Evolutionary conservation across 1,139 yeast species (phyloP).

Genomic region (Pneumocystis oryctolagi): DNA sequence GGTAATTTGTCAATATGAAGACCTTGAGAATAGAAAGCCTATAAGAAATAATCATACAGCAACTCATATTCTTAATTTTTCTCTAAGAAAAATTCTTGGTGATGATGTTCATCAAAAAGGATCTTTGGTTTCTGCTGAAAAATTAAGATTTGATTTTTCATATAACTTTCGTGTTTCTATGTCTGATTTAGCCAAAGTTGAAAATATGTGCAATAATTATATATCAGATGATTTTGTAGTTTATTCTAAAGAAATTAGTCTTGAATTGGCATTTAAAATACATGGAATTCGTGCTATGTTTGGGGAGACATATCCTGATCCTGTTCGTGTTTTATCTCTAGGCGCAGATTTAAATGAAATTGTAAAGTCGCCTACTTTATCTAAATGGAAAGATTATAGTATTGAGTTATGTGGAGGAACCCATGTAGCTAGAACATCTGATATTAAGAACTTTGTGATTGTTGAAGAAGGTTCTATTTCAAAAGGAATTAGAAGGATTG

Average conservation of each 20-base stretch:
- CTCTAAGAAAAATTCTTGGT: constrained; percentile 73
- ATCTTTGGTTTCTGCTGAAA: constrained; percentile 88
- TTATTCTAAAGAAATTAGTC: constrained; percentile 66
- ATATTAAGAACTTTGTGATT: constrained; percentile 76
- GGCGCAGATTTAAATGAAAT: constrained; percentile 82
- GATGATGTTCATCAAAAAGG: constrained; percentile 90
- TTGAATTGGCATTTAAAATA: constrained; percentile 57
- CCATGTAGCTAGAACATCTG: constrained; percentile 83
- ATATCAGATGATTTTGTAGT: constrained; percentile 60
- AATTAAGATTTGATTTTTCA: constrained; percentile 87
- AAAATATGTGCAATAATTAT: constrained; percentile 53
- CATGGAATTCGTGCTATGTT: constrained; percentile 90
- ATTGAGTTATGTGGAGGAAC: constrained; percentile 99
- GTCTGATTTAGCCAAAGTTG: constrained; percentile 60
- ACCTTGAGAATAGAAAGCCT: constrained; percentile 78
- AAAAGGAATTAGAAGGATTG: constrained; percentile 94
- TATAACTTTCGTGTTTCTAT: constrained; percentile 63
- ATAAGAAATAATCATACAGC: constrained; percentile 96
- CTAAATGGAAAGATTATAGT: constrained; percentile 62
- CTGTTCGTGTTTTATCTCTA: constrained; percentile 92
- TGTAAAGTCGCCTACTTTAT: constrained; percentile 50
- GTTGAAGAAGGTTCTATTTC: constrained; percentile 96
- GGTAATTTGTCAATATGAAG: constrained; percentile 80
- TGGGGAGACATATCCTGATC: constrained; percentile 98
- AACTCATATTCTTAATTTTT: constrained; percentile 85